A percentile compares a stretch with the other conserved stretches of the same genome.
These are phyloP conservation scores for Erythrophleum ivorense DNA, from an alignment of 331 rosid genomes.

Conservation along the genomic window DNA sequence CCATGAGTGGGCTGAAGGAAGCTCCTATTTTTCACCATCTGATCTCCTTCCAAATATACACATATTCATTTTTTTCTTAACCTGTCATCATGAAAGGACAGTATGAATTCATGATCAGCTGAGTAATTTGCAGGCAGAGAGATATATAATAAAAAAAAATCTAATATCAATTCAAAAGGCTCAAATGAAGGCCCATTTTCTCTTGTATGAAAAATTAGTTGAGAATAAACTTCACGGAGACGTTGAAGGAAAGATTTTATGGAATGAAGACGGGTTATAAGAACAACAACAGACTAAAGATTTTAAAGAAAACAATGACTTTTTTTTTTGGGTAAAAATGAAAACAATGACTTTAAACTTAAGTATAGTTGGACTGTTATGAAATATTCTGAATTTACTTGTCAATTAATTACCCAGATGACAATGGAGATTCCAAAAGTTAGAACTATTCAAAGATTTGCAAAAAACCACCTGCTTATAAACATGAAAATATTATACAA, in stretches of 20 bases:
- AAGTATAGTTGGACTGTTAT: not conserved
- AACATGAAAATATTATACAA: not conserved
- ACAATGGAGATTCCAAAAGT: constrained; percentile 1
- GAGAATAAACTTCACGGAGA: not conserved
- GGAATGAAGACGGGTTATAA: not conserved
- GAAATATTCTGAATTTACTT: not conserved
- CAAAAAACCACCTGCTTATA: not conserved
- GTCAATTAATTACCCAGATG: constrained; percentile 21
- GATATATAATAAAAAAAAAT: not conserved
- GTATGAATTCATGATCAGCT: not conserved
- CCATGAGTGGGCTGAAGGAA: constrained; percentile 90
- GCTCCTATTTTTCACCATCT: constrained; percentile 62
- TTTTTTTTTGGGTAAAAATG: not conserved
- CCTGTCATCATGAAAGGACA: not conserved
- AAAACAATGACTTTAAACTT: not conserved
- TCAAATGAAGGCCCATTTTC: not conserved
- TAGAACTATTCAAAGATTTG: not conserved
- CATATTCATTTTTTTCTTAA: no score
- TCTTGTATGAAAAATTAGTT: not conserved
- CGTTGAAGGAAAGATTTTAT: not conserved
- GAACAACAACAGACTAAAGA: not conserved
- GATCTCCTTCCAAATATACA: not conserved
- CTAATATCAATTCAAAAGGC: not conserved
- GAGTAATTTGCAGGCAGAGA: not conserved
- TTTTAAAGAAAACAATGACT: not conserved